Conservation (phyloP, 2,329 filamentous ascomycete species). For the Penicillium sp. region DNA sequence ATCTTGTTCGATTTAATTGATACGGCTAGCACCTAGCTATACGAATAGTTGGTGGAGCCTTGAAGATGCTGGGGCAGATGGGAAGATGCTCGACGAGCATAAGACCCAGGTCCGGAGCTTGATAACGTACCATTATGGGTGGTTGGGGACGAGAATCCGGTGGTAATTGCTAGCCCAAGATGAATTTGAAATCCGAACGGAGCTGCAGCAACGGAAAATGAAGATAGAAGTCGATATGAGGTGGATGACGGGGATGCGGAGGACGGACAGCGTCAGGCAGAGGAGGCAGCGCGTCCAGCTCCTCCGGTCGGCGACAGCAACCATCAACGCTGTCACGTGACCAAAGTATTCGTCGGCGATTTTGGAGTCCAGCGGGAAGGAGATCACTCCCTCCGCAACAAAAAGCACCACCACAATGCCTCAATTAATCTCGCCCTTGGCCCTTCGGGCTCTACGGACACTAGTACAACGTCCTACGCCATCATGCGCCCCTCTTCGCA, state of each 20-base stretch:
- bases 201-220: constrained; percentile 3
- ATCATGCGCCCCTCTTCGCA: constrained; percentile 24
- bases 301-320: constrained; percentile 27
- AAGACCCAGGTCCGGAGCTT: constrained; percentile 22
- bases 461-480: constrained; percentile 33
- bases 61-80: constrained; percentile 11
- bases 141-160: constrained; percentile 2
- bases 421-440: constrained; percentile 38
- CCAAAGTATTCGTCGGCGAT: constrained; percentile 19
- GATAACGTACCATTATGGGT: constrained; percentile 37
- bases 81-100: constrained; percentile 13
- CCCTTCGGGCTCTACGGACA: constrained; percentile 40
- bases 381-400: constrained; percentile 5
- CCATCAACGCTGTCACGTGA: constrained; percentile 38
- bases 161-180: neutral
- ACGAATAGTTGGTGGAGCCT: neutral
- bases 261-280: constrained; percentile 27
- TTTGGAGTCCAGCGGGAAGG: constrained; percentile 3
- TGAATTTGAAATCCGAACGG: neutral
- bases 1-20: neutral
- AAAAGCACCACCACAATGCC: constrained; percentile 33
- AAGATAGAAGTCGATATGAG: constrained; percentile 12
- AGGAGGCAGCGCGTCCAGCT: constrained; percentile 43
- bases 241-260: constrained; percentile 20
- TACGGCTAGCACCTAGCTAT: neutral